Conservation (phyloP, 106 monocot genomes). For the Acanthochlamys bracteata region DNA sequence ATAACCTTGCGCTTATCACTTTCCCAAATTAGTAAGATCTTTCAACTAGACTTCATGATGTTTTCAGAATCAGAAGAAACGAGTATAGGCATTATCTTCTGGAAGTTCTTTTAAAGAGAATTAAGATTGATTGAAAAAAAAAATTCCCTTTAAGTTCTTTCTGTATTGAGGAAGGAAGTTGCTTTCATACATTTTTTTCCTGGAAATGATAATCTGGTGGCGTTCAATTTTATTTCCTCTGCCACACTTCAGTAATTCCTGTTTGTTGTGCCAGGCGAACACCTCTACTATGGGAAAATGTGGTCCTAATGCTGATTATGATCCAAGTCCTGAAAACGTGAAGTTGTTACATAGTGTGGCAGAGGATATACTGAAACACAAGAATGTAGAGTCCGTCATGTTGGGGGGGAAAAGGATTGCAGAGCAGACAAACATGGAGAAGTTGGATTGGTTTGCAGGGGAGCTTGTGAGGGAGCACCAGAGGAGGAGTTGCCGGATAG, state of each 20-base stretch:
- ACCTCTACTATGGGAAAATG: conserved; percentile 17
- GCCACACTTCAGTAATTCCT: neutral
- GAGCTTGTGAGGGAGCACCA: conserved; percentile 59
- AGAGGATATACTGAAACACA: conserved; percentile 70
- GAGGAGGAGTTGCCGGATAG: conserved; percentile 36
- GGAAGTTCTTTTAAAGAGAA: too few relatives aligned
- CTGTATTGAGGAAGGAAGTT: neutral
- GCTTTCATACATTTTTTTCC: neutral
- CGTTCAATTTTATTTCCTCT: neutral
- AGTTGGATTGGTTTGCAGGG: conserved; percentile 54
- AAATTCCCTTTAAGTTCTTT: neutral
- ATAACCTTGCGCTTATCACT: too few relatives aligned
- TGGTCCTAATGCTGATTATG: conserved; percentile 29
- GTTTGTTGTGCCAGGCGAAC: conserved; percentile 19
- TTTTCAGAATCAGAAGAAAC: too few relatives aligned
- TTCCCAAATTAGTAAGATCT: too few relatives aligned
- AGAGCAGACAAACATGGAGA: conserved; percentile 59
- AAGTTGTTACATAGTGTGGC: conserved; percentile 28
- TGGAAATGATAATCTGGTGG: neutral
- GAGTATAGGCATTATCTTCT: too few relatives aligned
- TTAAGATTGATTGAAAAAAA: neutral
- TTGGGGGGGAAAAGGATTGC: conserved; percentile 63
- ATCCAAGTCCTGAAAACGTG: conserved; percentile 46
- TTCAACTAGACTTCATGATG: too few relatives aligned
- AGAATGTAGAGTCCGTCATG: conserved; percentile 59